These are phyloP conservation scores for Chrysanthemum lavandulifolium DNA, from an alignment of 129 eudicot genomes.

Conservation along the genomic window DNA sequence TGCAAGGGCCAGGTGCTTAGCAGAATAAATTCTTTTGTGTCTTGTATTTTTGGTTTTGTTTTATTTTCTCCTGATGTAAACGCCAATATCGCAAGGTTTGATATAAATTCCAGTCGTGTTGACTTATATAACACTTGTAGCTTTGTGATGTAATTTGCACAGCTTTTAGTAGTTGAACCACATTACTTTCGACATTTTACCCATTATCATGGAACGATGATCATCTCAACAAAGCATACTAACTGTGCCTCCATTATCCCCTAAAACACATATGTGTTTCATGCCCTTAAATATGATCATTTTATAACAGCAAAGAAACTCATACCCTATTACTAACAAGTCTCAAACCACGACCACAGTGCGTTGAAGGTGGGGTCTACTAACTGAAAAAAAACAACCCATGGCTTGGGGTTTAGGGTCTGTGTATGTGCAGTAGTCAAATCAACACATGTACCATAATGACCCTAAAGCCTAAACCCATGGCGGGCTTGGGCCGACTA, in stretches of 20 bases:
- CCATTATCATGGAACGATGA: neutral
- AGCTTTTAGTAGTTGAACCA: neutral
- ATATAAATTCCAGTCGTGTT: conserved; percentile 9
- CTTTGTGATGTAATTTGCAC: neutral
- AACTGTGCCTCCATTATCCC: neutral
- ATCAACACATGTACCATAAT: no score
- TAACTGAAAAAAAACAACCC: no score
- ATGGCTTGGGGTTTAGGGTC: no score
- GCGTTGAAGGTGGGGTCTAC: no score
- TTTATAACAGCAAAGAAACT: neutral
- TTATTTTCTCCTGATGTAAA: conserved; percentile 1
- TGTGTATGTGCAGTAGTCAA: no score
- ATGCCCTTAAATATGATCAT: neutral
- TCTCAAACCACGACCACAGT: no score
- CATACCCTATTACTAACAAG: neutral
- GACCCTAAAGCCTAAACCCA: no score
- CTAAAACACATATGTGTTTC: neutral
- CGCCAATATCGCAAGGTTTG: conserved; percentile 5
- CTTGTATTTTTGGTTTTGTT: conserved; percentile 5
- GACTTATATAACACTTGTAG: conserved; percentile 15
- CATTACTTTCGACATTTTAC: conserved; percentile 4
- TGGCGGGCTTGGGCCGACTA: no score
- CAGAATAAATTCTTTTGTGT: conserved; percentile 15
- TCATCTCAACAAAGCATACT: neutral
- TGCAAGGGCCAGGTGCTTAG: conserved; percentile 23